Evolutionary conservation across 768 basidiomycete genomes (phyloP).

Genomic region (Podaxis pistillaris): DNA sequence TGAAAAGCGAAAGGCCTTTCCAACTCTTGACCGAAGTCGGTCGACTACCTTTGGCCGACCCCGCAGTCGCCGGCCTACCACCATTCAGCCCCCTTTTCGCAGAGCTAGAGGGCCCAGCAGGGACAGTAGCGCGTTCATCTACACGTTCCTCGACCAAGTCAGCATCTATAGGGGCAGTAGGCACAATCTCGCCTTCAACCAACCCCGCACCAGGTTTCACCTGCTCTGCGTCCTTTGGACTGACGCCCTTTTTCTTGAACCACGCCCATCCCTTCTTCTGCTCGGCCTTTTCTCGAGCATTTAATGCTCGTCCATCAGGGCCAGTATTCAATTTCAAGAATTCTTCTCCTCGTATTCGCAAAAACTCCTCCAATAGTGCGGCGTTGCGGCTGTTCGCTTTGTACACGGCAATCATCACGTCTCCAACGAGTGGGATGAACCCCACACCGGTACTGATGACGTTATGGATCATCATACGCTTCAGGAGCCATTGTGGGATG

Average conservation of each 20-base stretch:
- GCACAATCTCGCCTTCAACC: background rate
- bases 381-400: slow-evolving; percentile 93
- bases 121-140: background rate
- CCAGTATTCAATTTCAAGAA: slow-evolving; percentile 51
- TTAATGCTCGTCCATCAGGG: slow-evolving; percentile 20
- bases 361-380: slow-evolving; percentile 78
- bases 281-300: slow-evolving; percentile 17
- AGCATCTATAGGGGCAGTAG: background rate
- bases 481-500: slow-evolving; percentile 60
- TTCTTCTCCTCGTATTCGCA: slow-evolving; percentile 76
- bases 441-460: slow-evolving; percentile 65
- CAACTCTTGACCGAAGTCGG: background rate
- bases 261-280: slow-evolving; percentile 24
- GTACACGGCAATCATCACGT: slow-evolving; percentile 71
- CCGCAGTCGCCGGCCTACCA: background rate
- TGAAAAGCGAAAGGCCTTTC: background rate
- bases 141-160: background rate
- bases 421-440: slow-evolving; percentile 69
- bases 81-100: background rate
- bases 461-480: slow-evolving; percentile 78
- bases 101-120: background rate
- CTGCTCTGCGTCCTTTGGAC: slow-evolving; percentile 36
- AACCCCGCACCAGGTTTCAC: slow-evolving; percentile 55
- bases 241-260: slow-evolving; percentile 23
- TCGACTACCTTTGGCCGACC: background rate